Base-by-base conservation (phyloP, 2,329 filamentous ascomycete genomes). In the Byssochlamys sp. region DNA sequence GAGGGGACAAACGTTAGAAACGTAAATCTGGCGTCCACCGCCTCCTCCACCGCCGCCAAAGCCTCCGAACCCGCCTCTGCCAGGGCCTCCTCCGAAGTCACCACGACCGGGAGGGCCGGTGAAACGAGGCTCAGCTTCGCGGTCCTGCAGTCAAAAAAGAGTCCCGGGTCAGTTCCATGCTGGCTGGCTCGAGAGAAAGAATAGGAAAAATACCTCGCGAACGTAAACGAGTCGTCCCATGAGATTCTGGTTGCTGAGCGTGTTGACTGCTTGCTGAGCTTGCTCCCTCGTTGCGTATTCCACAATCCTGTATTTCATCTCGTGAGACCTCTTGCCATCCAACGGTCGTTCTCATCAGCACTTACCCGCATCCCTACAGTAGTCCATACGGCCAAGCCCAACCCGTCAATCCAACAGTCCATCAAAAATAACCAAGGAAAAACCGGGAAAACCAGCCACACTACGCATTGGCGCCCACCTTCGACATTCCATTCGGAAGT, bases 401-500 rank as follows among this genome's bases (percentile, higher is more conserved):
- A 88, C 88, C 91, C 92, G 92, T 96, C 91, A 96, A 95, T 89
- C 91, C 90, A 94, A 90, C 86, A 83, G 84, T 94, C 89, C 90
- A 88, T 85, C 85, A 90, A 72, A 88, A 74, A 67, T 68, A 74
- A 73, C 73, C 71, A 76, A 73, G 71, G 75, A 82, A 82, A 85
- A 80, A 80, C 79, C 79, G 78, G 74, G 79, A 80, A 69, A 69
- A 64, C 89, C 89, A 89, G 85, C 87, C 88, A 86, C 84, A 86
- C 88, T 88, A 91, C 83, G 81, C 85, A 82, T 89, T 88, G 83
- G 87, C 86, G 91, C 90, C 90, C 91, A 97, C 92, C 92, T 99
- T 99, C 90, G 92, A 97, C 94, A 99, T 99, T 91, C 94, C 94
- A 84, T 99, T 99, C 73, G 94, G 94, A 87, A 99, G 91, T 78